Evolutionary conservation across 345 rosid genomes (phyloP).

Genomic region (Sonneratia alba): DNA sequence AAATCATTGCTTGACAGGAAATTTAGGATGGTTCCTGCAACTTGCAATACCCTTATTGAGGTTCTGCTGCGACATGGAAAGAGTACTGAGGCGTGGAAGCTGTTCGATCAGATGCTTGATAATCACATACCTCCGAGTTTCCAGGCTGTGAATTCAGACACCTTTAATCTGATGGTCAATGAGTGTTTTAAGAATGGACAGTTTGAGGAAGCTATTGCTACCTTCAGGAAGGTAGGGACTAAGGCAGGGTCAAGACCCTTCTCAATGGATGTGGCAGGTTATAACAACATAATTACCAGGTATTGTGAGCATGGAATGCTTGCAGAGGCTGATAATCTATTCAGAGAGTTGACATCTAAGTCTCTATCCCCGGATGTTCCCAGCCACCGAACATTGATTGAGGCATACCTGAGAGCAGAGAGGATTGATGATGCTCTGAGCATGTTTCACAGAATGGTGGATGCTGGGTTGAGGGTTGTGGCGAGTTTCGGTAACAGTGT

Average conservation of each 20-base stretch:
- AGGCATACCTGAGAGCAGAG: constrained; percentile 59
- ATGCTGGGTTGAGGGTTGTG: constrained; percentile 71
- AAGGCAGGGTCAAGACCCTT: constrained; percentile 60
- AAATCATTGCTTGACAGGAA: constrained; percentile 64
- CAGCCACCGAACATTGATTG: constrained; percentile 61
- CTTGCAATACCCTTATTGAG: constrained; percentile 75
- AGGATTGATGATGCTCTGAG: constrained; percentile 62
- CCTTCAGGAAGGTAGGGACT: constrained; percentile 70
- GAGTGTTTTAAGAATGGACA: constrained; percentile 75
- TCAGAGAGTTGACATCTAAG: constrained; percentile 48
- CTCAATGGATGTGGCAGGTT: constrained; percentile 78
- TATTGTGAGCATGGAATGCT: constrained; percentile 77
- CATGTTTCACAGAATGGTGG: constrained; percentile 61
- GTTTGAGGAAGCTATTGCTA: constrained; percentile 44
- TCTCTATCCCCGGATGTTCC: constrained; percentile 68
- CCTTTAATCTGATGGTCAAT: constrained; percentile 77
- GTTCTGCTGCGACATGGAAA: constrained; percentile 69
- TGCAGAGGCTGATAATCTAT: constrained; percentile 54
- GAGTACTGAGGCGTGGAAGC: constrained; percentile 49
- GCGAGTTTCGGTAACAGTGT: constrained; percentile 71
- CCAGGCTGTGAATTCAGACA: constrained; percentile 81
- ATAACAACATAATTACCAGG: constrained; percentile 56
- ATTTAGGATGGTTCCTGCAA: constrained; percentile 70
- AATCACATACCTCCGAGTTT: constrained; percentile 75
- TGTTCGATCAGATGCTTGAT: constrained; percentile 83